A percentile compares a stretch with the other conserved stretches of the same genome.
These are phyloP conservation scores for Solanum chilense DNA, from an alignment of 257 asterid genomes.

Conservation along the genomic window DNA sequence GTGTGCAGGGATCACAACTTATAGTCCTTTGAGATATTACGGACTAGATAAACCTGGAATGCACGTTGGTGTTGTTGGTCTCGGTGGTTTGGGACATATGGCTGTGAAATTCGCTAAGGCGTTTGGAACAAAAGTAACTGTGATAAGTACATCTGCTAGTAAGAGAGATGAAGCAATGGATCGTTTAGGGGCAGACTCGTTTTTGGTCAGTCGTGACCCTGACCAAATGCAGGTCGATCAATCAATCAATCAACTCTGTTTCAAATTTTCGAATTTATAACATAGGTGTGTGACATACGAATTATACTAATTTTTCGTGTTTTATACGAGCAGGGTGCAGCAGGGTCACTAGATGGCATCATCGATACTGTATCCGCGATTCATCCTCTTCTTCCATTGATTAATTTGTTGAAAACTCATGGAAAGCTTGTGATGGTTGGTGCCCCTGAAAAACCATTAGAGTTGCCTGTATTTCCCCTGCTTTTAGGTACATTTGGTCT, in stretches of 20 bases:
- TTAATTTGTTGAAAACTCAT: constrained; percentile 3
- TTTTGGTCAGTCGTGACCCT: constrained; percentile 3
- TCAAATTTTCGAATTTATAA: not conserved
- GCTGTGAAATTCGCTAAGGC: constrained; percentile 21
- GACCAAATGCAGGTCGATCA: constrained; percentile 1
- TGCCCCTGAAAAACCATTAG: constrained; percentile 15
- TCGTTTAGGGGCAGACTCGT: constrained; percentile 1
- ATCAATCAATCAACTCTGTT: not conserved
- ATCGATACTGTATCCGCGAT: constrained; percentile 13
- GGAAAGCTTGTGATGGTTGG: constrained; percentile 17
- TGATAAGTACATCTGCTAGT: constrained; percentile 10
- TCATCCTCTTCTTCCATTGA: constrained; percentile 10
- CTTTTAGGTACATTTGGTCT: constrained; percentile 2
- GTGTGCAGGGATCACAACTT: constrained; percentile 15
- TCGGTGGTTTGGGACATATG: constrained; percentile 20
- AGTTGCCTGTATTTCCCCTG: constrained; percentile 14
- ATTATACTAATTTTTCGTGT: not conserved
- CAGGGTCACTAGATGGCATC: constrained; percentile 7
- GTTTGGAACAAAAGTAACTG: constrained; percentile 9
- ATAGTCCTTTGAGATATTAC: constrained; percentile 13
- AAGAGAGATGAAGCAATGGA: constrained; percentile 11
- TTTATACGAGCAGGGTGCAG: not conserved
- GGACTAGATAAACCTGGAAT: constrained; percentile 13
- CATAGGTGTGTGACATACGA: not conserved
- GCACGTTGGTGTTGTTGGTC: constrained; percentile 17